Percentiles rank a stretch among this genome's conserved stretches.
phyloP scores from a whole-genome alignment of 331 rosid genomes.

The Ulmus americana region DNA sequence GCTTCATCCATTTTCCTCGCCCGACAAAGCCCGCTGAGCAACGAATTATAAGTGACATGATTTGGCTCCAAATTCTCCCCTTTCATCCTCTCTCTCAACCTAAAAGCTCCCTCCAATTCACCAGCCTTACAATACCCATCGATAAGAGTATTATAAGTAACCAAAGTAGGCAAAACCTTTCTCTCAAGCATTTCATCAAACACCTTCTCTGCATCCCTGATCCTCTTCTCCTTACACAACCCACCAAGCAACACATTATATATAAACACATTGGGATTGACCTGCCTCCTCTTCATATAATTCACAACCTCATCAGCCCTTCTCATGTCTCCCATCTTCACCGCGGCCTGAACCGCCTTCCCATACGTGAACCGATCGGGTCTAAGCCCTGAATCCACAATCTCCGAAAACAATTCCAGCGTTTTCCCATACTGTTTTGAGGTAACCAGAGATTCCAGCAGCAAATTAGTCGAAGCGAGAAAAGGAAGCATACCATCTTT shows the following conservation, averaged over 20 bases:
- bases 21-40: slow-evolving; percentile 56
- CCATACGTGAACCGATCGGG: slow-evolving; percentile 41
- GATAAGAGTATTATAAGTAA: slow-evolving; percentile 56
- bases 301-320: slow-evolving; percentile 37
- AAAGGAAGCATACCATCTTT: slow-evolving; percentile 42
- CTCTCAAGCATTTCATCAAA: slow-evolving; percentile 58
- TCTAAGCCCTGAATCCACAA: slow-evolving; percentile 37
- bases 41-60: slow-evolving; percentile 56
- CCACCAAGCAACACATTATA: slow-evolving; percentile 48
- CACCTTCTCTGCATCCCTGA: slow-evolving; percentile 49
- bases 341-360: slow-evolving; percentile 57
- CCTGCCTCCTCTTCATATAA: slow-evolving; percentile 40
- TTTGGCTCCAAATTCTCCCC: slow-evolving; percentile 38
- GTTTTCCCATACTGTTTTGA: slow-evolving; percentile 31
- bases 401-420: slow-evolving; percentile 39
- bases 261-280: slow-evolving; percentile 34
- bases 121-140: slow-evolving; percentile 64
- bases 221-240: slow-evolving; percentile 40
- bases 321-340: slow-evolving; percentile 43
- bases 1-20: slow-evolving; percentile 48
- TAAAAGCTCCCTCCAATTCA: slow-evolving; percentile 52
- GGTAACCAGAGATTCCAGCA: slow-evolving; percentile 40
- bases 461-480: slow-evolving; percentile 29
- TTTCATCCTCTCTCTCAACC: slow-evolving; percentile 58
- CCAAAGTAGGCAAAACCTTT: slow-evolving; percentile 36